These are phyloP conservation scores for Fusarium brevicatenulatum DNA, from an alignment of 2,329 filamentous ascomycete genomes.

Conservation along the genomic window DNA sequence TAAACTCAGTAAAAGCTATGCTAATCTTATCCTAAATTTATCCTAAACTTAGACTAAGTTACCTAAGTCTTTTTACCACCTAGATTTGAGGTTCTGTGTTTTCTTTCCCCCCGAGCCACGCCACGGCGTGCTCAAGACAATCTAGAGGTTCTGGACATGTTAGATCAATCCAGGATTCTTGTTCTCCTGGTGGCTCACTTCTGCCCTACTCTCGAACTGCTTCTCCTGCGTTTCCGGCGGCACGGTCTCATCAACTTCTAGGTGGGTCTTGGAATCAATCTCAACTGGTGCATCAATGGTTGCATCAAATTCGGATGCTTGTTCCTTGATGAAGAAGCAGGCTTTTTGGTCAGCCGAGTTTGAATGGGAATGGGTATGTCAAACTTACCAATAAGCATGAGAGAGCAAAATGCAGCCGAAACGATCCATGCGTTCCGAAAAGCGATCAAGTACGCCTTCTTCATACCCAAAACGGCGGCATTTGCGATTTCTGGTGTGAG, in stretches of 20 bases:
- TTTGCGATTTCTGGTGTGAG: neutral
- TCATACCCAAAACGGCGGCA: neutral
- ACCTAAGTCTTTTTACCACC: too few relatives aligned
- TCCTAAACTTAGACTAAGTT: too few relatives aligned
- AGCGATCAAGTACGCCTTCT: neutral
- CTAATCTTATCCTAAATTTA: too few relatives aligned
- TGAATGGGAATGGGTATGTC: too few relatives aligned
- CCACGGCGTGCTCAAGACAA: rapidly evolving
- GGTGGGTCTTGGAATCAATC: neutral
- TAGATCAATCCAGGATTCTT: neutral
- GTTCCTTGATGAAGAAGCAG: neutral
- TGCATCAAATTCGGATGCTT: neutral
- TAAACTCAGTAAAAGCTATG: too few relatives aligned
- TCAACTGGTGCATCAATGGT: neutral
- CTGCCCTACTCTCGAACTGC: neutral
- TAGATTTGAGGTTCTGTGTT: too few relatives aligned
- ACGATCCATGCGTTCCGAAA: neutral
- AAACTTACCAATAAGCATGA: neutral
- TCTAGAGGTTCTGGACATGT: neutral
- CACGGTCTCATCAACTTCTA: neutral
- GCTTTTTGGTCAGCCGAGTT: neutral
- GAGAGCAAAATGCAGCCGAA: neutral
- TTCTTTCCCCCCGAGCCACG: too few relatives aligned
- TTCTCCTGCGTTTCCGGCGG: neutral
- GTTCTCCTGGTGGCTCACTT: neutral